Percentiles rank a stretch among this genome's conserved stretches.
Evolutionary conservation across 1,284 basidiomycete genomes (phyloP).

Genomic region (Cryptococcus neoformans): DNA sequence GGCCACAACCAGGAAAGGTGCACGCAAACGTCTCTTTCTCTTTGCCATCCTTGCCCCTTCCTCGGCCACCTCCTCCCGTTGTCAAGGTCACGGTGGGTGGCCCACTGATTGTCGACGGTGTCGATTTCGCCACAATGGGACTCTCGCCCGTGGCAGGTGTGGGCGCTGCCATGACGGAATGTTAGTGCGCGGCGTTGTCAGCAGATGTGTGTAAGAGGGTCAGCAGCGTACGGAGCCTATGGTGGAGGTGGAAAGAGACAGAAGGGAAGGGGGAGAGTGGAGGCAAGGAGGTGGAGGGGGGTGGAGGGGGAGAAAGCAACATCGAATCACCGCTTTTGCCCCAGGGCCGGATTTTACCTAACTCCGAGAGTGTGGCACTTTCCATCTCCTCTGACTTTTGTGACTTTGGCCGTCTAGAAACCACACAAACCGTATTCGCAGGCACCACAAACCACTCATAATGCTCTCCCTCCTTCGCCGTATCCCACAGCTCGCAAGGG

Average conservation of each 20-base stretch:
- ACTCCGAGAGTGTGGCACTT: neutral
- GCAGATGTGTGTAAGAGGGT: neutral
- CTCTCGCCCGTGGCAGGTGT: slow-evolving; percentile 2
- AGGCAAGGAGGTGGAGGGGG: neutral
- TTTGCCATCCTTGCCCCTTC: slow-evolving; percentile 29
- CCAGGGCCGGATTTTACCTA: neutral
- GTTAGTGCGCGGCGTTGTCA: neutral
- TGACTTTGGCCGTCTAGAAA: neutral
- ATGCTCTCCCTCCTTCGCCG: slow-evolving; percentile 11
- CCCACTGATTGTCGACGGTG: neutral
- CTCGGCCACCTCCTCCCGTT: slow-evolving; percentile 9
- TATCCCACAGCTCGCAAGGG: neutral
- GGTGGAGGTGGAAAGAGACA: neutral
- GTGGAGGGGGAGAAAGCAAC: neutral
- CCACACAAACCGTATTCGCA: too few relatives aligned
- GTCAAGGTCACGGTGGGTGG: neutral
- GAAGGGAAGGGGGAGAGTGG: neutral
- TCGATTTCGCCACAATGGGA: neutral
- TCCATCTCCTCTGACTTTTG: neutral
- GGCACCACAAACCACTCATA: neutral
- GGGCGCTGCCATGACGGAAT: slow-evolving; percentile 16
- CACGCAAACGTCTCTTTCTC: slow-evolving; percentile 46
- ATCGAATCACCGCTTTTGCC: neutral
- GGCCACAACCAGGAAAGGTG: slow-evolving; percentile 42
- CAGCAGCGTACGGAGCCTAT: slow-evolving; percentile 1